phyloP scores from a whole-genome alignment of 1,139 yeast genomes.

The Kluyveromyces marxianus region DNA sequence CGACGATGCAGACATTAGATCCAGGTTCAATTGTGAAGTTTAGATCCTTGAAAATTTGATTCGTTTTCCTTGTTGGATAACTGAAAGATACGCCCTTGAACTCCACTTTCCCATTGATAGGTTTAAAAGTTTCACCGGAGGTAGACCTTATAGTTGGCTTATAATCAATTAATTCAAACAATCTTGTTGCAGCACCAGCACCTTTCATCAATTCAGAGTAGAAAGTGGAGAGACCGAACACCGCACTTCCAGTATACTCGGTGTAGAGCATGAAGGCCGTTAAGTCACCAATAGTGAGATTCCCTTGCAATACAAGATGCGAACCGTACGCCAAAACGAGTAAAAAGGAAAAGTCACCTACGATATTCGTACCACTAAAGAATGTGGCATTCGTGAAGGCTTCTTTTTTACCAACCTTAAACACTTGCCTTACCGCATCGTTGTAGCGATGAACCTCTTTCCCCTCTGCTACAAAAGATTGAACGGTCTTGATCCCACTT shows the following conservation, averaged over 20 bases:
- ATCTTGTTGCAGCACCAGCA: slow-evolving; percentile 88
- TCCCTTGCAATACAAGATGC: slow-evolving; percentile 60
- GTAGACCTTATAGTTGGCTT: slow-evolving; percentile 61
- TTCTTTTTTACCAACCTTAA: slow-evolving; percentile 66
- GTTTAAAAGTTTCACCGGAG: slow-evolving; percentile 41
- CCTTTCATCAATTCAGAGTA: slow-evolving; percentile 95
- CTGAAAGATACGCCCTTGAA: slow-evolving; percentile 63
- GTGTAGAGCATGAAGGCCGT: slow-evolving; percentile 93
- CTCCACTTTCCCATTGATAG: slow-evolving; percentile 37
- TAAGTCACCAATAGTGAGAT: slow-evolving; percentile 76
- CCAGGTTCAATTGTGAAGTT: slow-evolving; percentile 69
- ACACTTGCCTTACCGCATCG: slow-evolving; percentile 65
- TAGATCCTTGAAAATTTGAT: slow-evolving; percentile 56
- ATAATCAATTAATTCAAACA: slow-evolving; percentile 80
- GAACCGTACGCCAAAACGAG: slow-evolving; percentile 78
- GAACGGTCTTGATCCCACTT: slow-evolving; percentile 79
- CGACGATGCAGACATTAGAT: slow-evolving; percentile 87
- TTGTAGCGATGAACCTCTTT: slow-evolving; percentile 57
- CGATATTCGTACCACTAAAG: slow-evolving; percentile 67
- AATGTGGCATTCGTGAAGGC: slow-evolving; percentile 73
- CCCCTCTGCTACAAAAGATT: slow-evolving; percentile 80
- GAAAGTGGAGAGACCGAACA: slow-evolving; percentile 82
- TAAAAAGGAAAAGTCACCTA: slow-evolving; percentile 75
- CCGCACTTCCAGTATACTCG: slow-evolving; percentile 83
- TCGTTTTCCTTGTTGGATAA: slow-evolving; percentile 82